These are phyloP conservation scores for Blastobotrys illinoisensis DNA, from an alignment of 1,139 yeast genomes.

Conservation along the genomic window DNA sequence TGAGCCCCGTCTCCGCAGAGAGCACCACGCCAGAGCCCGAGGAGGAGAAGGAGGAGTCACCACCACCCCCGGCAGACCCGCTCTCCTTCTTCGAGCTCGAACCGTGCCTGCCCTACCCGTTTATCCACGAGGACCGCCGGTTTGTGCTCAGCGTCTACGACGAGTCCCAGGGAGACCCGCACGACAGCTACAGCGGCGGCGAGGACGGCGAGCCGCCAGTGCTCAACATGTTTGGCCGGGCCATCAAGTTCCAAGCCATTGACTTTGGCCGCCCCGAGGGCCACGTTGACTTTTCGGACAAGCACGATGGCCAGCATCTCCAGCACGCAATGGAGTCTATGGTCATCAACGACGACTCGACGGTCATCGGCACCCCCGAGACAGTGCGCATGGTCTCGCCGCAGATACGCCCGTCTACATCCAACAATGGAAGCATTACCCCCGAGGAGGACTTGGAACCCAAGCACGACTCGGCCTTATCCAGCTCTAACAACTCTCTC, in stretches of 20 bases:
- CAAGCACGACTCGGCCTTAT: neutral
- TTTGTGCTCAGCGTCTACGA: constrained; percentile 26
- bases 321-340: constrained; percentile 30
- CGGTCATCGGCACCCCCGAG: constrained; percentile 1
- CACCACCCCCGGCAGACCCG: constrained; percentile 33
- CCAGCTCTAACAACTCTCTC: neutral
- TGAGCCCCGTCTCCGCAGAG: constrained; percentile 16
- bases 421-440: neutral
- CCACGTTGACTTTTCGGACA: constrained; percentile 20
- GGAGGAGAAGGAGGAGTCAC: neutral
- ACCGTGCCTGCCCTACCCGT: constrained; percentile 53
- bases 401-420: neutral
- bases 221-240: constrained; percentile 17
- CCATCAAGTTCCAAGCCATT: constrained; percentile 16
- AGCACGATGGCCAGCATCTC: constrained; percentile 23
- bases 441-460: neutral
- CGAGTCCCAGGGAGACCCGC: constrained; percentile 7
- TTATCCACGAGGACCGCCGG: constrained; percentile 41
- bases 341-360: constrained; percentile 13
- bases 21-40: neutral
- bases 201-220: constrained; percentile 2
- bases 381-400: neutral
- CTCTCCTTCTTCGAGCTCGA: constrained; percentile 61
- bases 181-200: constrained; percentile 4
- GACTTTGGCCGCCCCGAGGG: constrained; percentile 27